Percentiles rank a stretch among this genome's conserved stretches.
Evolutionary conservation across 2,329 filamentous ascomycete genomes (phyloP).

Genomic region (Sphaerulina vaccinii): DNA sequence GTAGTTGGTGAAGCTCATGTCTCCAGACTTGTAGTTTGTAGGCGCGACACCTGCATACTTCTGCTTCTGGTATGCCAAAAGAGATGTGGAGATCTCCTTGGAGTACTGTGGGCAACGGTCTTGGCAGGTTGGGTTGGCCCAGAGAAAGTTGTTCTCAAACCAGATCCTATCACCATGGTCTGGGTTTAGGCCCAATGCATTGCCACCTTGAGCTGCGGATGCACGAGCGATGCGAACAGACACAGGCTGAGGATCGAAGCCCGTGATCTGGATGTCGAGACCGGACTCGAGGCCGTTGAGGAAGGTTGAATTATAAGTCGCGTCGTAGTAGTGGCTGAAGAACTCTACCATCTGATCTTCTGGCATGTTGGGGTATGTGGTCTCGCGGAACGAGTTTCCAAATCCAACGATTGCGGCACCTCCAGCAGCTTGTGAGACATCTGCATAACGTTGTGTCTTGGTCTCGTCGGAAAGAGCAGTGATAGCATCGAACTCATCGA

Average conservation of each 20-base stretch:
- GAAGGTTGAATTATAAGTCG: constrained; percentile 15
- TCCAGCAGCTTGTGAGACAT: constrained; percentile 19
- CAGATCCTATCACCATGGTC: constrained; percentile 23
- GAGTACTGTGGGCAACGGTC: constrained; percentile 21
- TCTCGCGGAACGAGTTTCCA: constrained; percentile 25
- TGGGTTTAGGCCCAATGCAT: constrained; percentile 21
- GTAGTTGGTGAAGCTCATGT: constrained; percentile 14
- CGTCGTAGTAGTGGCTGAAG: constrained; percentile 16
- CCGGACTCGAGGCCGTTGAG: constrained; percentile 13
- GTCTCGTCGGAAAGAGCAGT: constrained; percentile 9
- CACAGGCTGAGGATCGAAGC: constrained; percentile 24
- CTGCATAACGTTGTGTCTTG: constrained; percentile 16
- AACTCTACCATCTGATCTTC: constrained; percentile 23
- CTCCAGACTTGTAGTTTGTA: constrained; percentile 24
- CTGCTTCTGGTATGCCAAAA: constrained; percentile 17
- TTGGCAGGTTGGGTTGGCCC: constrained; percentile 22
- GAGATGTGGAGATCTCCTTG: constrained; percentile 6
- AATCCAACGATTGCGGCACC: constrained; percentile 21
- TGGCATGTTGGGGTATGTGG: constrained; percentile 19
- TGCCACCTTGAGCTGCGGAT: constrained; percentile 21
- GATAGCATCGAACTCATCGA: constrained; percentile 22
- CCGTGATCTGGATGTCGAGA: constrained; percentile 23
- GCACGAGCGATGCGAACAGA: constrained; percentile 20
- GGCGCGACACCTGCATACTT: constrained; percentile 15
- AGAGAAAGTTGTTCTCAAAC: constrained; percentile 25